Conservation (phyloP, 179 eudicot genomes). For the Spergularia azorica region DNA sequence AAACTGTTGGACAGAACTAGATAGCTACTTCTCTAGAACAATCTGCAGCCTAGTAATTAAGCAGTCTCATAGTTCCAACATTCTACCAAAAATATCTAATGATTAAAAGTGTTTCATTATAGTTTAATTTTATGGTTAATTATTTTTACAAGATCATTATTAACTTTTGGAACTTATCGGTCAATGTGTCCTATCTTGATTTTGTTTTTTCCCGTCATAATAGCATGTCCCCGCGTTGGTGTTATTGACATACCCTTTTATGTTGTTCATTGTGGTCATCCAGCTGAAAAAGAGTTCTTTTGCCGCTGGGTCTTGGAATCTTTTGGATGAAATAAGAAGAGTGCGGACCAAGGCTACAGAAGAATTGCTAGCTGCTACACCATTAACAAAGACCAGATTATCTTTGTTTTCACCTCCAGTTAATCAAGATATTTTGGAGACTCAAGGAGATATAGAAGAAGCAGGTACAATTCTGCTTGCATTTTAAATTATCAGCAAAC, state of each 20-base stretch:
- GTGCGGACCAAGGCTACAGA: constrained; percentile 88
- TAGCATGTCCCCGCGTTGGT: too few relatives aligned
- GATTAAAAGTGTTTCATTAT: too few relatives aligned
- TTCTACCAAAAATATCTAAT: too few relatives aligned
- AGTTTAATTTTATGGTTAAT: too few relatives aligned
- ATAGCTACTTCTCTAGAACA: too few relatives aligned
- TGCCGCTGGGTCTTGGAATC: constrained; percentile 81
- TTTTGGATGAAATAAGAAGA: constrained; percentile 80
- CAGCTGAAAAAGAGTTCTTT: constrained; percentile 54
- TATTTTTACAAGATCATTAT: too few relatives aligned
- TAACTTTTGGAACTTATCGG: too few relatives aligned
- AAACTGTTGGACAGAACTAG: too few relatives aligned
- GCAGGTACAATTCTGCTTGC: constrained; percentile 26
- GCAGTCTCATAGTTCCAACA: too few relatives aligned
- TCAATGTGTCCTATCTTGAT: too few relatives aligned
- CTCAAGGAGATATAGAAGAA: constrained; percentile 28
- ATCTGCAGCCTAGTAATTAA: too few relatives aligned
- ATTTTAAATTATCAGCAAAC: constrained; percentile 10
- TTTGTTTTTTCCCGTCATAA: too few relatives aligned
- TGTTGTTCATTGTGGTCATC: constrained; percentile 19
- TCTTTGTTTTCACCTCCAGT: constrained; percentile 38
- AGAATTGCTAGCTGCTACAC: constrained; percentile 56
- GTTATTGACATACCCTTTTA: not conserved
- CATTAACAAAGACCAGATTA: constrained; percentile 44
- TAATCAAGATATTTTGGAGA: constrained; percentile 27